Evolutionary conservation across 2,329 filamentous ascomycete genomes (phyloP).

Genomic region (Achaetomium macrosporum): DNA sequence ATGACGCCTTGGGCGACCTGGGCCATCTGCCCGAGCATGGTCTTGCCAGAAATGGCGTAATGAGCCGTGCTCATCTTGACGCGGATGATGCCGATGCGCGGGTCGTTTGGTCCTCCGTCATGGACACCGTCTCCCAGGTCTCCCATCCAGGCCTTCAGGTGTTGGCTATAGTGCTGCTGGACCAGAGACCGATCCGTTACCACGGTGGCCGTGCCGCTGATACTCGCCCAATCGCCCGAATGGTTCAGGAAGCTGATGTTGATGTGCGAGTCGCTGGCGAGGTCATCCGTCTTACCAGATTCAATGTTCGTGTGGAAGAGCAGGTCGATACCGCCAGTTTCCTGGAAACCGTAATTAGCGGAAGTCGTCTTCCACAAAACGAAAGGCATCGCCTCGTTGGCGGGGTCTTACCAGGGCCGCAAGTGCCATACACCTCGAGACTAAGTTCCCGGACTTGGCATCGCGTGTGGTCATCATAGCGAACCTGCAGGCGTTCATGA

Average conservation of each 20-base stretch:
- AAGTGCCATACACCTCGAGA: slow-evolving; percentile 81
- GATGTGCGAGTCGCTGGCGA: slow-evolving; percentile 64
- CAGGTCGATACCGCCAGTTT: slow-evolving; percentile 71
- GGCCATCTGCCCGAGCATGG: slow-evolving; percentile 55
- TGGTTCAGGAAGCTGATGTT: slow-evolving; percentile 76
- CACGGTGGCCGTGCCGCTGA: slow-evolving; percentile 67
- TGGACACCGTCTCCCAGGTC: slow-evolving; percentile 79
- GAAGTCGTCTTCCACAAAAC: not conserved
- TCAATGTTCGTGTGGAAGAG: slow-evolving; percentile 91
- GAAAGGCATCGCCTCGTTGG: not conserved
- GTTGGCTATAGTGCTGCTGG: slow-evolving; percentile 67
- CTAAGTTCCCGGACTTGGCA: slow-evolving; percentile 57
- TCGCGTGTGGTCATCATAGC: slow-evolving; percentile 83
- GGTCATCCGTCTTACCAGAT: slow-evolving; percentile 79
- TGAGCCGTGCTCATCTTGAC: slow-evolving; percentile 67
- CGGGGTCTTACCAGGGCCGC: slow-evolving; percentile 59
- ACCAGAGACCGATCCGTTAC: slow-evolving; percentile 63
- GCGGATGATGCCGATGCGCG: slow-evolving; percentile 74
- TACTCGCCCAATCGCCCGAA: slow-evolving; percentile 78
- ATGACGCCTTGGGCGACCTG: slow-evolving; percentile 72
- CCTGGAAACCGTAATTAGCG: slow-evolving; percentile 44
- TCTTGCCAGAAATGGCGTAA: slow-evolving; percentile 61
- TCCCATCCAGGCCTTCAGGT: slow-evolving; percentile 78
- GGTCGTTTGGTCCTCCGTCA: slow-evolving; percentile 75
- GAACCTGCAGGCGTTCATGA: slow-evolving; percentile 70